A percentile compares a stretch with the other conserved stretches of the same genome.
phyloP scores from a whole-genome alignment of 2,329 filamentous ascomycete species.

The Aspergillus intermedius region DNA sequence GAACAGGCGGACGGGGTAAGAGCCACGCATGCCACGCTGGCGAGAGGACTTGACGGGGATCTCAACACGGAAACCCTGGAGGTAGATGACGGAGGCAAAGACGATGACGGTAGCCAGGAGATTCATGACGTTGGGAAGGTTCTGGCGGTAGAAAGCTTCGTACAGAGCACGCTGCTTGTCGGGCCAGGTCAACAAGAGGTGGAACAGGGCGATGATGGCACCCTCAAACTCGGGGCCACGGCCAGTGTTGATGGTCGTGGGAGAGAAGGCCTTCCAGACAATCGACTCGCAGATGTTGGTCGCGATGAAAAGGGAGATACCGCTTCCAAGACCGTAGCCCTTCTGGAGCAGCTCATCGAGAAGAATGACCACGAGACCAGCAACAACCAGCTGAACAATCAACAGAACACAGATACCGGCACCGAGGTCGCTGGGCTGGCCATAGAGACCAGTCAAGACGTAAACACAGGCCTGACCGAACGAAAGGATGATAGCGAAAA shows the following conservation, averaged over 20 bases:
- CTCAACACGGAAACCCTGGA: conserved; percentile 98
- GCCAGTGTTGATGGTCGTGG: conserved; percentile 98
- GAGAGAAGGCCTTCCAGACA: conserved; percentile 99
- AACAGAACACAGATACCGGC: conserved; percentile 97
- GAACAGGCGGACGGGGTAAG: conserved; percentile 97
- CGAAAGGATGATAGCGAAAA: conserved; percentile 94
- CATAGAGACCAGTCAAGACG: conserved; percentile 96
- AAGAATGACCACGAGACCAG: conserved; percentile 97
- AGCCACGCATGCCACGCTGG: conserved; percentile 96
- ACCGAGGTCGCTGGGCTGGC: conserved; percentile 90
- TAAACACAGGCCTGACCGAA: conserved; percentile 97
- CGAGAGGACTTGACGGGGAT: conserved; percentile 99
- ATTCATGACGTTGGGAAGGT: conserved; percentile 99
- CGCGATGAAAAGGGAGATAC: conserved; percentile 98
- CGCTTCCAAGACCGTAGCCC: conserved; percentile 95
- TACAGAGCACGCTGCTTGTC: conserved; percentile 98
- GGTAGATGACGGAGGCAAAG: conserved; percentile 97
- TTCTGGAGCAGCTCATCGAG: conserved; percentile 99
- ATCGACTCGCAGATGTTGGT: conserved; percentile 99
- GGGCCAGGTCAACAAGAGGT: conserved; percentile 95
- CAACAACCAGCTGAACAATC: conserved; percentile 94
- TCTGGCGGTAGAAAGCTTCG: conserved; percentile 99
- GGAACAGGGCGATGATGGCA: conserved; percentile 94
- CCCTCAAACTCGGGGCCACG: conserved; percentile 99
- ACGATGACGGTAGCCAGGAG: conserved; percentile 85